Evolutionary conservation across 148 eudicot genomes (phyloP), one percentile per base, ranked within the genome.

Genomic region (Amaranthus palmeri): DNA sequence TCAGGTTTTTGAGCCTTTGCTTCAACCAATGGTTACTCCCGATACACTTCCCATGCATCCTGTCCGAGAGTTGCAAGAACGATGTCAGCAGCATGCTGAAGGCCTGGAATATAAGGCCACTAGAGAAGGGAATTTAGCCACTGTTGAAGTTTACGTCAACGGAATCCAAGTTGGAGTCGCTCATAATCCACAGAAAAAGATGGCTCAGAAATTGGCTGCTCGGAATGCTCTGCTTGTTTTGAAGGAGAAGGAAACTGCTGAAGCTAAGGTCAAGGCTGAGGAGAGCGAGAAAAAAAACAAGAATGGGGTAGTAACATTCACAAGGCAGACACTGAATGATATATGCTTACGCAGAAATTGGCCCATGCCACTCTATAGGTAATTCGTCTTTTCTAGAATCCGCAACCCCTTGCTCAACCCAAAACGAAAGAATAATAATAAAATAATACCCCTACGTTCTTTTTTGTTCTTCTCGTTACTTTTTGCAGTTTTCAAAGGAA

Each of bases 11-110:
- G 88, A 95, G 82, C 99, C 99, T 18, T 80, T 95, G 78, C 70
- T 95, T 87, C 83, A 95, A 76, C 99, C 99, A 48, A 91, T 95
- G 89, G 99, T 95, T 63, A 95, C 99, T 56, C 99, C 97, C 46
- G 99, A 95, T 72, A 95, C 99, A 13, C 92, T 95, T 72, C 99
- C 99, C 3, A 95, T 95, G 99, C 99, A 95, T 74, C 99, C 99
- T 10, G 99, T 95, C 68, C 83, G 99, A 70, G 99, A 95, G 82
- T 85, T 95, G 69, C 97, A 95, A 80, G 99, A 95, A 76, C 84
- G 99, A 61, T 95, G 99, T 83, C 99, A 95, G 81, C 99, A 91
- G 68, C 96, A 91, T 76, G 99, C 99, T 67, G 96, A 95, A 86
- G 97, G 93, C 48, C 83, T 95, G 53, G 99, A 95, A 73, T 95